Evolutionary conservation across 257 asterid genomes (phyloP).

Genomic region (Prunella vulgaris): DNA sequence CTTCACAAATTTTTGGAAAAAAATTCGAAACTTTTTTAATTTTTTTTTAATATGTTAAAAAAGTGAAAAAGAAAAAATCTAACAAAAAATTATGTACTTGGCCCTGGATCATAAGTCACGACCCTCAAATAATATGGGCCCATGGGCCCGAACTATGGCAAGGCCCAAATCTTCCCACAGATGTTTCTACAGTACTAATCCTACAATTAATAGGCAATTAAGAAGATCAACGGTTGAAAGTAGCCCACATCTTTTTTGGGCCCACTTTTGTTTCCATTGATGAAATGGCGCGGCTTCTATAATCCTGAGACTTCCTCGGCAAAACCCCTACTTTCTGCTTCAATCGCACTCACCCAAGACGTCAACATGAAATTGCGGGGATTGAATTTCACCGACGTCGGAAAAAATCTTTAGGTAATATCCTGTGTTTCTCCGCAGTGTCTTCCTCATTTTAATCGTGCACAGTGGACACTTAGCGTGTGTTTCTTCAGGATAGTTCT

Average conservation of each 20-base stretch:
- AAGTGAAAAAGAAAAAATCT: no score
- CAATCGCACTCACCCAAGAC: not conserved
- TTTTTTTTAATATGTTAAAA: no score
- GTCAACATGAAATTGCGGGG: not conserved
- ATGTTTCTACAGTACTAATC: not conserved
- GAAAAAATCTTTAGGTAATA: not conserved
- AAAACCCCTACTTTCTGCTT: not conserved
- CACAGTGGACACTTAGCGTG: not conserved
- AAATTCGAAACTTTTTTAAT: no score
- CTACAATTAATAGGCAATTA: not conserved
- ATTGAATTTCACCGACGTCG: not conserved
- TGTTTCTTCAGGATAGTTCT: no score
- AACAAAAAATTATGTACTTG: no score
- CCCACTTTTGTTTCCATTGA: not conserved
- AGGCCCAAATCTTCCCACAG: not conserved
- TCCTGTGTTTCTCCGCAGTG: not conserved
- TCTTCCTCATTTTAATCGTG: not conserved
- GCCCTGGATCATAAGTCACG: no score
- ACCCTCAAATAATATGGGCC: not conserved
- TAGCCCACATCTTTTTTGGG: not conserved
- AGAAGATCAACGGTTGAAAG: not conserved
- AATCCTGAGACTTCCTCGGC: not conserved
- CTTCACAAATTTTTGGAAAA: no score
- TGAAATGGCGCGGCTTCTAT: conserved; percentile 1
- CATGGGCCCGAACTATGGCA: not conserved